phyloP scores from a whole-genome alignment of 768 basidiomycete genomes.

The Auricularia sp. region DNA sequence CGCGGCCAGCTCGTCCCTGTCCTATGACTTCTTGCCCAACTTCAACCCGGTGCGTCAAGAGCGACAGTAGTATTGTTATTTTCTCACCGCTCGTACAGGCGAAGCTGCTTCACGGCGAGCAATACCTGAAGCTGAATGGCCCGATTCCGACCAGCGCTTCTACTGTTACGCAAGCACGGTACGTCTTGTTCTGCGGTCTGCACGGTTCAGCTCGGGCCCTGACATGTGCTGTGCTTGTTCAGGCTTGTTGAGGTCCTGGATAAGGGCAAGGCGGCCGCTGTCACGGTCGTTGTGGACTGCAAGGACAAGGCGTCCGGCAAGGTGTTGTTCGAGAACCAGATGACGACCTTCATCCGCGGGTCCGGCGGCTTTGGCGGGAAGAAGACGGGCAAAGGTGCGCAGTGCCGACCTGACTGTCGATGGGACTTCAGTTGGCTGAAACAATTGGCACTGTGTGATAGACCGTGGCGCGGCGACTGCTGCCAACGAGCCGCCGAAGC shows the following conservation, averaged over 20 bases:
- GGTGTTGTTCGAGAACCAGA: slow-evolving; percentile 84
- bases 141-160: slow-evolving; percentile 80
- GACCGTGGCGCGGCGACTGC: slow-evolving; percentile 89
- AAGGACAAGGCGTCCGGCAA: slow-evolving; percentile 69
- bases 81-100: slow-evolving; percentile 37
- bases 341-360: slow-evolving; percentile 85
- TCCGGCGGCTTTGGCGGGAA: slow-evolving; percentile 95
- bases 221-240: not conserved
- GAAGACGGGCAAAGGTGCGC: slow-evolving; percentile 64
- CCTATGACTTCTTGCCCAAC: slow-evolving; percentile 85
- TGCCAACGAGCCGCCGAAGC: slow-evolving; percentile 66
- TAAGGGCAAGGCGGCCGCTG: slow-evolving; percentile 89
- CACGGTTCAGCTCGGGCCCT: not conserved
- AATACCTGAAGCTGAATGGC: slow-evolving; percentile 79
- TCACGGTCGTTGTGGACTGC: slow-evolving; percentile 70
- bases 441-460: slow-evolving; percentile 17
- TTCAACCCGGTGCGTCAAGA: slow-evolving; percentile 67
- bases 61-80: not conserved
- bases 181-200: slow-evolving; percentile 13
- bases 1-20: slow-evolving; percentile 49
- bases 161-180: slow-evolving; percentile 66
- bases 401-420: not conserved
- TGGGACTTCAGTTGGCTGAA: not conserved
- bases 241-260: slow-evolving; percentile 75
- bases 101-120: slow-evolving; percentile 96